phyloP scores from a whole-genome alignment of 352 stramenopile species.

The Saprolegnia parasitica region DNA sequence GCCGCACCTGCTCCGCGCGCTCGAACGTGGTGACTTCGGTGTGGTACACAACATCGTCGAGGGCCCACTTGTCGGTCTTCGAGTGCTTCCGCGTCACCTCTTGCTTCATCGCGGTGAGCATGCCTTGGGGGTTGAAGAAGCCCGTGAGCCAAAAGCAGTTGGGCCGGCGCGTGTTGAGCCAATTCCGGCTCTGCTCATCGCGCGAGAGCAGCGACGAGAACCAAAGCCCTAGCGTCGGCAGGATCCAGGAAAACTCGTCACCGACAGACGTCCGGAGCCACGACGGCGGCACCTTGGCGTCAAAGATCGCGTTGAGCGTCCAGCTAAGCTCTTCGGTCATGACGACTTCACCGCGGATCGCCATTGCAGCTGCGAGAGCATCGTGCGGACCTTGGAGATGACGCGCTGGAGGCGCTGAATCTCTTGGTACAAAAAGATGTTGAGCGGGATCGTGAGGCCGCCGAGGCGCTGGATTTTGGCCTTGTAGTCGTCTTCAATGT shows the following conservation, averaged over 20 bases:
- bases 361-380: conserved; percentile 95
- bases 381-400: conserved; percentile 94
- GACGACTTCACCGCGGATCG: conserved; percentile 97
- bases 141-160: conserved; percentile 97
- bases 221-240: conserved; percentile 95
- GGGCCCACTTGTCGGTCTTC: conserved; percentile 95
- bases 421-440: conserved; percentile 99
- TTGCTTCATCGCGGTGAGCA: conserved; percentile 99
- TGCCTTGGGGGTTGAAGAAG: conserved; percentile 98
- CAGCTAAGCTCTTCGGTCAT: conserved; percentile 96
- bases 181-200: conserved; percentile 94
- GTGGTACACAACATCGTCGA: conserved; percentile 98
- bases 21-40: conserved; percentile 95
- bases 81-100: conserved; percentile 96
- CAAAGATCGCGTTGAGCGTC: conserved; percentile 95
- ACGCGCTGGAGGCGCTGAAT: conserved; percentile 96
- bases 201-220: conserved; percentile 94
- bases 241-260: conserved; percentile 97
- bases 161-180: conserved; percentile 93
- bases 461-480: conserved; percentile 95
- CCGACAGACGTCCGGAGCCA: conserved; percentile 96
- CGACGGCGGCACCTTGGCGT: conserved; percentile 91
- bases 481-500: conserved; percentile 98
- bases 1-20: conserved; percentile 83
- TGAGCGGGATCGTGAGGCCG: conserved; percentile 94